Evolutionary conservation across 495 filamentous ascomycete species (phyloP), one percentile per base, ranked within the genome.

Genomic region (Neurospora terricola): DNA sequence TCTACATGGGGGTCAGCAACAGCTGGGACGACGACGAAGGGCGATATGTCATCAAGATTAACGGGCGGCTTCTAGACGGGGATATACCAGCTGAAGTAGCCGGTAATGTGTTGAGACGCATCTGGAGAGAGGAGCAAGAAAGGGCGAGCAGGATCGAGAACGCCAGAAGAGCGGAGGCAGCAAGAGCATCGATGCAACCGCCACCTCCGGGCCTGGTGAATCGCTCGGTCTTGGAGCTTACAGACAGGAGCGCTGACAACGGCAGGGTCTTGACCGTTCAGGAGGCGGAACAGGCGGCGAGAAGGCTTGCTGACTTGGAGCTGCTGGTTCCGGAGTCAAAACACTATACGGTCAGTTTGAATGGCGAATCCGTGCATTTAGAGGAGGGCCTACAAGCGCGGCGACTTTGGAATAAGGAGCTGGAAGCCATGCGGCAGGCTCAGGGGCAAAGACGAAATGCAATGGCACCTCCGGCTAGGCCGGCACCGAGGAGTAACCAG

Each of bases 1-100:
- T 69, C 18, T 78, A 72, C 71, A 30, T 43, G 34, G 76, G 76
- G 1, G 54, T 66, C 54, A 66, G 54, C 30, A 36, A 18, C 27
- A 66, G 27, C 23, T 34, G 54, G 54, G 14, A 8, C 54, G 27
- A 34, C 54, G 30, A 34, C 6, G 54, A 34, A 36, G 14, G 23
- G 2, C 27, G 11, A 14, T 34, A 66, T 66, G 11, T 36, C 12
- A 66, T 66, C 27, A 66, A 66, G 7, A 36, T 66, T 6, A 66
- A 66, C 23, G 54, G 27, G 27, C 23, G 14, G 7, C 54, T 66
- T 34, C 14, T 66, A 12, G 27, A 16, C 6, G 54, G 54, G 3
- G 54, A 66, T 66, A 66, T 66, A 66, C 54, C 27, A 18, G 54
- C 54, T 34, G 27, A 66, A 66, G 14, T 18, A 14, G 54, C 27